Evolutionary conservation across 2,329 filamentous ascomycete species (phyloP), one percentile per base, ranked within the genome.

Genomic region (Hypoxylon sp.): DNA sequence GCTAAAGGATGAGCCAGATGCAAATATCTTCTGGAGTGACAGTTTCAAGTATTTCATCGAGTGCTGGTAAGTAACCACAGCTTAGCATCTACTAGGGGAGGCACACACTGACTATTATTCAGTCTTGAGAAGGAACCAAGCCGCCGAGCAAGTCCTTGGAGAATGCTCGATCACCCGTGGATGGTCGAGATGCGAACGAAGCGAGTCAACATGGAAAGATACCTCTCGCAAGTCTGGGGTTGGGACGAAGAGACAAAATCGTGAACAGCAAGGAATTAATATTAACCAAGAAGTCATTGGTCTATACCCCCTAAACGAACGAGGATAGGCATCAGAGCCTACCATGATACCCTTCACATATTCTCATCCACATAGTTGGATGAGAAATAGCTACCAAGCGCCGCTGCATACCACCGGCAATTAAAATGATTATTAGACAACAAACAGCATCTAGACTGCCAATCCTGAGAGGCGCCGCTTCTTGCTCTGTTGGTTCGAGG

Each of bases 11-110:
- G 96, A 99, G 80, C 93, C 93, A 0, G 90, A 93, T 32, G 93
- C 92, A 73, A 90, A 91, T 65, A 97, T 99, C 73, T 91, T 91
- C 77, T 99, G 96, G 96, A 97, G 93, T 74, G 93, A 97, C 74
- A 97, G 93, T 77, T 98, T 99, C 82, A 99, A 99, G 80, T 98
- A 98, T 79, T 99, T 99, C 75, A 98, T 99, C 75, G 94, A 98
- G 82, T 98, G 94, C 88, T 98, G 96, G 95, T 98, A 88, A 78
- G 93, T 90, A 60, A 17, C 48, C 49, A n/a, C 17, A 19, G 5
- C 19, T 13, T 23, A 1, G 5, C 5, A 19, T 17, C 3, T 28
- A 43, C n/a, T 25, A 53, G 1, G 13, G 43, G 19, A 77, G 3
- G 3, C 5, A 38, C 30, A 50, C 0, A 34, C 30, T 49, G 36